Conservation (phyloP, 495 filamentous ascomycete species). For the Pseudotulostoma volvatum region DNA sequence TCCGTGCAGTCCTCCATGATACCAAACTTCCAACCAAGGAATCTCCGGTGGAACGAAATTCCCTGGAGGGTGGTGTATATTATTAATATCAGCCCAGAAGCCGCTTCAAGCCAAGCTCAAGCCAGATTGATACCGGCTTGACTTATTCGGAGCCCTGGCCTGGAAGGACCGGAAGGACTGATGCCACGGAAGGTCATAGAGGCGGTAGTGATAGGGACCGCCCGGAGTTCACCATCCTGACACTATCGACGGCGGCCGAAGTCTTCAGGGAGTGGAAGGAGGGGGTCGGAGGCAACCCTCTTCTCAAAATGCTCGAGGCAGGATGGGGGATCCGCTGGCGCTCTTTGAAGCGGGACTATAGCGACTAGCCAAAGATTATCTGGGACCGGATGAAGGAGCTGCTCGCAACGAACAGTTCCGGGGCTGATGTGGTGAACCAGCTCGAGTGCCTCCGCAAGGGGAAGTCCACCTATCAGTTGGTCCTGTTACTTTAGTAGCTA, state of each 20-base stretch:
- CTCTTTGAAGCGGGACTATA: neutral
- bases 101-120: too few species aligned
- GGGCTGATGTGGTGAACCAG: neutral
- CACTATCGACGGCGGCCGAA: neutral
- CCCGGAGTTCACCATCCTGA: neutral
- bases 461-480: neutral
- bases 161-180: too few species aligned
- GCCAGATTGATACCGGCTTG: too few species aligned
- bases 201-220: too few species aligned
- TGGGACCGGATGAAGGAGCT: neutral
- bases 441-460: neutral
- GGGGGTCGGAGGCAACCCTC: neutral
- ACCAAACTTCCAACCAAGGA: too few species aligned
- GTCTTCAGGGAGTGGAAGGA: neutral
- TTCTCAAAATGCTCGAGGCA: neutral
- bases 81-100: too few species aligned
- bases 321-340: neutral
- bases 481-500: neutral
- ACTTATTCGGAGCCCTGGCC: too few species aligned
- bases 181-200: too few species aligned
- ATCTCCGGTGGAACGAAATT: too few species aligned
- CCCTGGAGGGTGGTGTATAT: too few species aligned
- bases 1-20: too few species aligned
- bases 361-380: neutral
- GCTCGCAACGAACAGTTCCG: neutral